These are phyloP conservation scores for Entomophthora muscae DNA, from an alignment of 371 early-diverging fungal species.

Conservation along the genomic window DNA sequence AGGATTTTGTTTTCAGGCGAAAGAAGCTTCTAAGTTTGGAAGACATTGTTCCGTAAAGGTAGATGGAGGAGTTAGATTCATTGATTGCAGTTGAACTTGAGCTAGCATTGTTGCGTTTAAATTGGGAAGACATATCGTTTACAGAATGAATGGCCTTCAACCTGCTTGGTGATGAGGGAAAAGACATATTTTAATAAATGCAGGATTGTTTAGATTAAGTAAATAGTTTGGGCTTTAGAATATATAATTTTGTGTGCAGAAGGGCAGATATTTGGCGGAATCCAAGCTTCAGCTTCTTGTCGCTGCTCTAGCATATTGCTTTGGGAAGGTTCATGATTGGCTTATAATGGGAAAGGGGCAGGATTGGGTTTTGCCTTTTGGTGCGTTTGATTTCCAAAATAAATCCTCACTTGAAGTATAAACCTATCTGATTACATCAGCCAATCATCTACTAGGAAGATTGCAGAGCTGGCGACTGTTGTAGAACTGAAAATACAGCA, in stretches of 20 bases:
- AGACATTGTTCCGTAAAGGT: conserved; percentile 3
- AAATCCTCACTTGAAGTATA: too few relatives aligned
- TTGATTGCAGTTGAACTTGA: neutral
- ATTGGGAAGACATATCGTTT: neutral
- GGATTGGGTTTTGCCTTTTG: neutral
- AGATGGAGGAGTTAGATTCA: neutral
- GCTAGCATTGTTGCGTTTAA: neutral
- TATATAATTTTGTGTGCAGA: neutral
- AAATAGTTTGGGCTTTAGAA: neutral
- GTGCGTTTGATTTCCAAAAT: too few relatives aligned
- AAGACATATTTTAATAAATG: neutral
- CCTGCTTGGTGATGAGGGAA: neutral
- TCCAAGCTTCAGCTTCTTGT: neutral
- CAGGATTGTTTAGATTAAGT: neutral
- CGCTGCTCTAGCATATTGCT: neutral
- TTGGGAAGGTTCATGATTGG: neutral
- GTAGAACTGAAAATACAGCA: too few relatives aligned
- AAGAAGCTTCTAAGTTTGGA: conserved; percentile 5
- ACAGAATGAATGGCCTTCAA: conserved; percentile 4
- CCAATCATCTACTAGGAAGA: too few relatives aligned
- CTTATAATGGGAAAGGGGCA: neutral
- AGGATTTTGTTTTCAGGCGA: conserved; percentile 5
- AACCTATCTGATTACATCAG: too few relatives aligned
- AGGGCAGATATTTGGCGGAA: neutral
- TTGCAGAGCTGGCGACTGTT: too few relatives aligned